Percentiles rank a stretch among this genome's conserved stretches.
These are phyloP conservation scores for Ogataea dorogensis DNA, from an alignment of 805 yeast species.

Conservation along the genomic window DNA sequence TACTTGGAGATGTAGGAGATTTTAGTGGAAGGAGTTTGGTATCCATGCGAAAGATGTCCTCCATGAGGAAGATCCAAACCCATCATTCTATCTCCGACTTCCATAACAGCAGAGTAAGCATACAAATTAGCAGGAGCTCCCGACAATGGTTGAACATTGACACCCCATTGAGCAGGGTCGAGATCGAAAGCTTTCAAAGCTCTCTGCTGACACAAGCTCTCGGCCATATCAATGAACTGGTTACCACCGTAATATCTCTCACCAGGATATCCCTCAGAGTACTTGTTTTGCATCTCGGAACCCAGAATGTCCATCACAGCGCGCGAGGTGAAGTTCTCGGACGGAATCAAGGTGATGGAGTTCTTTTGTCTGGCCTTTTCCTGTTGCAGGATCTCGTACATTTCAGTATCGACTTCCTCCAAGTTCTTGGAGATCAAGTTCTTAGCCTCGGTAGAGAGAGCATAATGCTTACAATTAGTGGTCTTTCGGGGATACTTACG, in stretches of 20 bases:
- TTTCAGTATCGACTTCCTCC: constrained; percentile 78
- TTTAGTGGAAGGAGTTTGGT: constrained; percentile 86
- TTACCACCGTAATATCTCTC: constrained; percentile 98
- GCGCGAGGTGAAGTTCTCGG: constrained; percentile 93
- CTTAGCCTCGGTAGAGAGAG: constrained; percentile 45
- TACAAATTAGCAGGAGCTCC: constrained; percentile 97
- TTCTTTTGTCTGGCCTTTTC: constrained; percentile 87
- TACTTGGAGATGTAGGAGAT: constrained; percentile 90
- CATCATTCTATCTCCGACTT: constrained; percentile 91
- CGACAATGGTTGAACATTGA: constrained; percentile 90
- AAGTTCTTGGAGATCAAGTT: constrained; percentile 61
- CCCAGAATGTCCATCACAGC: constrained; percentile 94
- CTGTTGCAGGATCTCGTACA: constrained; percentile 68
- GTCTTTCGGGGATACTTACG: constrained; percentile 1
- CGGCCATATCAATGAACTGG: constrained; percentile 89
- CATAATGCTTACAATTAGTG: constrained; percentile 8
- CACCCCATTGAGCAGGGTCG: constrained; percentile 89
- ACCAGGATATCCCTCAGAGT: constrained; percentile 98
- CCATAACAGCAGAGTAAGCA: constrained; percentile 84
- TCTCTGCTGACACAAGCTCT: constrained; percentile 83
- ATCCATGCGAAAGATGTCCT: constrained; percentile 97
- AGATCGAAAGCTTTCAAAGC: constrained; percentile 82
- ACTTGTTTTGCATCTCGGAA: constrained; percentile 95
- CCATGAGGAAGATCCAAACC: constrained; percentile 98
- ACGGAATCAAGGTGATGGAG: constrained; percentile 89